Conservation (phyloP, 495 filamentous ascomycete species). For the Arthonia radiata region DNA sequence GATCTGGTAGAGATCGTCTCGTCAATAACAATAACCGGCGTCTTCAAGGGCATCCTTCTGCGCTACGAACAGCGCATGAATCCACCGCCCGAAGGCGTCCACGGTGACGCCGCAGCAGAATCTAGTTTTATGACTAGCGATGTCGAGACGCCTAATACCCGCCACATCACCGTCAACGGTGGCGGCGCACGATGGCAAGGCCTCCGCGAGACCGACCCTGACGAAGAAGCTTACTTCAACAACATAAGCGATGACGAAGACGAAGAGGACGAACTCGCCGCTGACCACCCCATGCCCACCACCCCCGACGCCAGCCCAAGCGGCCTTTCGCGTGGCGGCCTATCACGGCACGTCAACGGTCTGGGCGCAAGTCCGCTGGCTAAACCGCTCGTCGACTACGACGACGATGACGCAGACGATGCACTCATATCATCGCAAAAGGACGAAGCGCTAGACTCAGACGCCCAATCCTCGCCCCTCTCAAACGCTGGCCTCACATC, state of each 20-base stretch:
- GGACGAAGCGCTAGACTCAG: neutral
- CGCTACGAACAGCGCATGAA: conserved; percentile 76
- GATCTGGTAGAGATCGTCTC: conserved; percentile 65
- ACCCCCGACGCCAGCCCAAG: conserved; percentile 10
- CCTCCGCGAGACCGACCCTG: conserved; percentile 60
- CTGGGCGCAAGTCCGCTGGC: conserved; percentile 28
- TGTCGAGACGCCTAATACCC: conserved; percentile 13
- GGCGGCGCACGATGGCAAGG: conserved; percentile 39
- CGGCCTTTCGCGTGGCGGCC: too few relatives aligned
- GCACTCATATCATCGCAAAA: conserved; percentile 9
- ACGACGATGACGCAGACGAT: conserved; percentile 55
- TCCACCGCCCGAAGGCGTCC: too few relatives aligned
- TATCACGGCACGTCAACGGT: conserved; percentile 14
- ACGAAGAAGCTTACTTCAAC: conserved; percentile 89
- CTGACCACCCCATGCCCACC: conserved; percentile 9
- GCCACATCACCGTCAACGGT: conserved; percentile 24
- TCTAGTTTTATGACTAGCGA: conserved; percentile 1
- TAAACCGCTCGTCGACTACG: conserved; percentile 74
- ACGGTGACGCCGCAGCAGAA: too few relatives aligned
- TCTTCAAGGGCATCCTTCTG: conserved; percentile 48
- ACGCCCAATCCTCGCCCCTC: conserved; percentile 14
- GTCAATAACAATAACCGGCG: conserved; percentile 62
- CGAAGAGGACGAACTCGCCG: conserved; percentile 20
- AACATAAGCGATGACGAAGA: conserved; percentile 73
- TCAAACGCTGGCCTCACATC: conserved; percentile 33